A percentile compares a stretch with the other conserved stretches of the same genome.
These are phyloP conservation scores for Grigorovia jiainica DNA, from an alignment of 805 yeast genomes.

Conservation along the genomic window DNA sequence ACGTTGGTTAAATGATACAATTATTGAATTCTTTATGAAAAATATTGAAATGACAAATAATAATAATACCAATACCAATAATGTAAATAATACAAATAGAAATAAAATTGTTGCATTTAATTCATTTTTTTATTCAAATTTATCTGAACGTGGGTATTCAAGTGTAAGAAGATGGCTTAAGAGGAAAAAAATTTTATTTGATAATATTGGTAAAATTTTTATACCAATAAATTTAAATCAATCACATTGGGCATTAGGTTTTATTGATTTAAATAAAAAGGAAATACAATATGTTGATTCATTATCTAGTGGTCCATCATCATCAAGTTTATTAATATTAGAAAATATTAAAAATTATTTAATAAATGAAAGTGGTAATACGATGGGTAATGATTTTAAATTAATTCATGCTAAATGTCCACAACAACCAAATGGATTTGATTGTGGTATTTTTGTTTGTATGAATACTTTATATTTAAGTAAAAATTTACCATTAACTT, in stretches of 20 bases:
- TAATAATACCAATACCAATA: slow-evolving; percentile 8
- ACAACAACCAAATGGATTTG: slow-evolving; percentile 80
- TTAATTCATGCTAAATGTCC: slow-evolving; percentile 46
- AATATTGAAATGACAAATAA: slow-evolving; percentile 16
- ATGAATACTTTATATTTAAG: slow-evolving; percentile 60
- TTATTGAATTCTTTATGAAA: slow-evolving; percentile 72
- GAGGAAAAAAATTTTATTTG: slow-evolving; percentile 58
- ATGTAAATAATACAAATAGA: slow-evolving; percentile 6
- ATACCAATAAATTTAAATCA: slow-evolving; percentile 79
- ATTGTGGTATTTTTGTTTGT: slow-evolving; percentile 92
- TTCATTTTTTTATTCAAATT: slow-evolving; percentile 76
- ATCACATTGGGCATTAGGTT: slow-evolving; percentile 89
- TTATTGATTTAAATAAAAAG: slow-evolving; percentile 51
- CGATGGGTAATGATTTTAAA: slow-evolving; percentile 28
- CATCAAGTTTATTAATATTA: slow-evolving; percentile 32
- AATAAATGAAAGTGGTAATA: slow-evolving; percentile 49
- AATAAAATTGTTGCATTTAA: slow-evolving; percentile 60
- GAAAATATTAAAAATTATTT: slow-evolving; percentile 50
- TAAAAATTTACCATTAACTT: slow-evolving; percentile 39
- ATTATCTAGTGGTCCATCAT: slow-evolving; percentile 34
- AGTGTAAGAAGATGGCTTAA: slow-evolving; percentile 84
- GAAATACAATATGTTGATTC: slow-evolving; percentile 74
- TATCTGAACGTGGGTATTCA: slow-evolving; percentile 61
- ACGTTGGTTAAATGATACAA: slow-evolving; percentile 83
- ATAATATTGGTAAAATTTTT: slow-evolving; percentile 53